Conservation (phyloP, 805 yeast genomes). For the Candida lessepsii region DNA sequence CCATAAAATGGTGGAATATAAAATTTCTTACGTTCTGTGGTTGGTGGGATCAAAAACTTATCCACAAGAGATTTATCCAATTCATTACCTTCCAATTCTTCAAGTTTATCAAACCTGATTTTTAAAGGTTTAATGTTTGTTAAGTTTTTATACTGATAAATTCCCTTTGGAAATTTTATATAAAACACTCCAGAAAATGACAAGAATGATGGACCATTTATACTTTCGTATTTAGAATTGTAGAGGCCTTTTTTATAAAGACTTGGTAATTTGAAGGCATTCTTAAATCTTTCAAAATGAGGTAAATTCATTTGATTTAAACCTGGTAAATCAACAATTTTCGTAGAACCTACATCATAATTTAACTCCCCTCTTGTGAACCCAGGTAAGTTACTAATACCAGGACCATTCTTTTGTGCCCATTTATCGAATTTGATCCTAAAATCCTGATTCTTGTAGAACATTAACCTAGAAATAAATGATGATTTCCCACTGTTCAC, state of each 20-base stretch:
- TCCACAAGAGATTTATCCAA: conserved; percentile 12
- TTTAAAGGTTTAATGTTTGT: conserved; percentile 62
- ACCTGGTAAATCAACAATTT: conserved; percentile 15
- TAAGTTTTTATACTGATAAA: conserved; percentile 34
- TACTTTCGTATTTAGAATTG: conserved; percentile 32
- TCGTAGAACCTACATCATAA: conserved; percentile 15
- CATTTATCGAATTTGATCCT: conserved; percentile 17
- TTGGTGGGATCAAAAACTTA: conserved; percentile 15
- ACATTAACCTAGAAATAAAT: conserved; percentile 39
- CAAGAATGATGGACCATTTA: conserved; percentile 45
- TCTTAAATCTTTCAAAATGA: conserved; percentile 21
- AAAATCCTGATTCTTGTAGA: conserved; percentile 3
- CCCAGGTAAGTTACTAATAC: conserved; percentile 60
- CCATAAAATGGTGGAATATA: conserved; percentile 74
- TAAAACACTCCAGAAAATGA: conserved; percentile 64
- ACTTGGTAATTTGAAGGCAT: conserved; percentile 27
- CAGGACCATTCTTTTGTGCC: conserved; percentile 40
- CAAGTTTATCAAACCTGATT: conserved; percentile 18
- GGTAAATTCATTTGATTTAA: conserved; percentile 15
- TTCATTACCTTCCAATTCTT: not conserved
- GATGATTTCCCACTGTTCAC: conserved; percentile 73
- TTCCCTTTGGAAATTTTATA: conserved; percentile 49
- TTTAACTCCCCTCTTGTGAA: conserved; percentile 54
- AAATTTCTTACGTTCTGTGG: conserved; percentile 35
- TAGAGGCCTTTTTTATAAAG: conserved; percentile 30